Base-by-base conservation (phyloP, 108 stramenopile species). In the Skeletonema tropicum region DNA sequence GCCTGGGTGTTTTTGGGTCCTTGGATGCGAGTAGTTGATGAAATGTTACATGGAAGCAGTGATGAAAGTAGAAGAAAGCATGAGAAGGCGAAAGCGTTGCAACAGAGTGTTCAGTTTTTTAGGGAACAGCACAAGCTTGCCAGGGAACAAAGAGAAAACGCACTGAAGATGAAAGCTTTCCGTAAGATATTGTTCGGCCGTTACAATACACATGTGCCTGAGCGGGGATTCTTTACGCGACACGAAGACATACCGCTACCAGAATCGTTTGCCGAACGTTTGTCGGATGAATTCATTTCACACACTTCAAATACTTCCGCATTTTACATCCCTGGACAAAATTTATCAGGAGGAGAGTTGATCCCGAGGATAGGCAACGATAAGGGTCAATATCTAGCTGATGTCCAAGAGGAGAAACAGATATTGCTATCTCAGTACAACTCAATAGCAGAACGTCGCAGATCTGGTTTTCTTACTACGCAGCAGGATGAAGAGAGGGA, bases 1-100 rank as follows among this genome's bases (percentile, higher is more conserved):
- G 88, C 88, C 0, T 94, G 89, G 89, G 76, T 78, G 3, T 79
- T 86, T 64, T 38, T 92, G 10, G 91, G 91, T 3, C 91, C 91
- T 5, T 89, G 87, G 77, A 92, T 92, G 89, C 88, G 87, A 41
- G 13, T 79, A 12, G 72, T 83, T 0, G 92, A 93, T 71, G 6
- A 85, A 3, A 74, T 69, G 17, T 64, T 90, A 2, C 74, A 83
- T 75, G 45, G 69, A 48, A 52, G 66, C 65, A 59, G 71, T 70
- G 4, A 57, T 70, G 64, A 63, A 71, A 60, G 77, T 70, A 33
- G 79, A 77, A 23, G 66, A 73, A 23, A 60, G 60, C 41, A 73
- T 46, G 23, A 70, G 21, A 71, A 75, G 57, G 52, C 32, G 39
- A 74, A 74, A 38, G 14, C 71, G 6, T 35, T 39, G 3, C 33